Base-by-base conservation (phyloP, 441 rosid genomes). In the Gossypium gossypioides region DNA sequence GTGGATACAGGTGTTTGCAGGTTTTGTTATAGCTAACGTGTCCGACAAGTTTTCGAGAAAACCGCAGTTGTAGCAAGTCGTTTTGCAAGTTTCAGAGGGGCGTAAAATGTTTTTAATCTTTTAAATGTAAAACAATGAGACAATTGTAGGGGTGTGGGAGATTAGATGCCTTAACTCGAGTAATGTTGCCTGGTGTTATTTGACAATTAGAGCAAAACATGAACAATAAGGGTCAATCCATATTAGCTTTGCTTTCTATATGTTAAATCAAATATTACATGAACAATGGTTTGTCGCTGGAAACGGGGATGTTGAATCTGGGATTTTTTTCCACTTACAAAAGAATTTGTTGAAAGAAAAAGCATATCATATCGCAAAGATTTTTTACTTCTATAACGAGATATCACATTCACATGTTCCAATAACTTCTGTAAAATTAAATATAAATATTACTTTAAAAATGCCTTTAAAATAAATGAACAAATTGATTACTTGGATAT, bases 1-100 rank as follows among this genome's bases (percentile, higher is more conserved):
- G n/a, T 61, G 67, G 61, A 68, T 59, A 24, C 88, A 82, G 90
- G 89, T 86, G 15, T 88, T 86, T 56, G 86, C 84, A 72, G 92
- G 92, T 51, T 88, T 85, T 27, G 51, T 86, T 1, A 51, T 81
- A 62, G 90, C 87, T 50, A 82, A 82, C 63, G 29, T 88, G 73
- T 80, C 83, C 0, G 84, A 82, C 80, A 83, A 80, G 74, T 64
- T 81, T 18, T 72, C 79, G 0, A 21, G 3, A 2, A 77, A 81
- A 72, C 24, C 19, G 34, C 79, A 76, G 66, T 74, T 69, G 44
- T 78, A 65, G 58, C 32, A n/a, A 22, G 67, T 44, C 13, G 5
- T 42, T 68, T 18, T 5, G 24, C 52, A 37, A 15, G 27, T 40
- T 64, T 12, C 6, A 44, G 34, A 21, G 9, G 3, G 22, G 22